phyloP scores from a whole-genome alignment of 129 eudicot species.

The Tanacetum coccineum region DNA sequence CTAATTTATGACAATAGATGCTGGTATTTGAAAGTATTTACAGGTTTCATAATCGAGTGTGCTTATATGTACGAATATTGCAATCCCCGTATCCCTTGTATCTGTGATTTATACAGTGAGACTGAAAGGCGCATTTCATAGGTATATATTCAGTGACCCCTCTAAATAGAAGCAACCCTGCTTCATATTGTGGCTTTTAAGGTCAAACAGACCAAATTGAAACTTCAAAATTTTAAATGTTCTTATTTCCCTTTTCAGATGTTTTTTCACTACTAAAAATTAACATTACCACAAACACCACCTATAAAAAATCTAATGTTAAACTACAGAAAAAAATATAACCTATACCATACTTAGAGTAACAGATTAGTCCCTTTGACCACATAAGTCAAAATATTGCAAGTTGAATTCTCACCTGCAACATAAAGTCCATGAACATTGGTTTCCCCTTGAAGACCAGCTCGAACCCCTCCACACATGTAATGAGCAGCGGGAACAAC shows the following conservation, averaged over 20 bases:
- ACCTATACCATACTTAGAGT: background rate
- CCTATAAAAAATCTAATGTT: background rate
- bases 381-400: slow-evolving; percentile 8
- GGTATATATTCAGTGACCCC: too few species aligned
- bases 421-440: slow-evolving; percentile 85
- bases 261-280: background rate
- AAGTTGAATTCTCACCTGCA: slow-evolving; percentile 51
- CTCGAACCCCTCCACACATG: slow-evolving; percentile 99
- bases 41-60: background rate
- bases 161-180: slow-evolving; percentile 2
- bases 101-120: too few species aligned
- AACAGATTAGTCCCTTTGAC: slow-evolving; percentile 4
- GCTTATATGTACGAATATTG: background rate
- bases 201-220: slow-evolving; percentile 7
- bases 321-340: background rate
- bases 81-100: background rate
- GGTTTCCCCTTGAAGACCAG: slow-evolving; percentile 96
- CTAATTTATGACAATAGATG: background rate
- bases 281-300: background rate
- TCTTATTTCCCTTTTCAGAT: background rate
- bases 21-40: background rate
- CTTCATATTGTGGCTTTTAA: slow-evolving; percentile 19
- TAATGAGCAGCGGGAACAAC: slow-evolving; percentile 99
- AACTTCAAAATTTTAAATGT: background rate
- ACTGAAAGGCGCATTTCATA: too few species aligned